Conservation (phyloP, 345 rosid species). For the Eucalyptus globulus region DNA sequence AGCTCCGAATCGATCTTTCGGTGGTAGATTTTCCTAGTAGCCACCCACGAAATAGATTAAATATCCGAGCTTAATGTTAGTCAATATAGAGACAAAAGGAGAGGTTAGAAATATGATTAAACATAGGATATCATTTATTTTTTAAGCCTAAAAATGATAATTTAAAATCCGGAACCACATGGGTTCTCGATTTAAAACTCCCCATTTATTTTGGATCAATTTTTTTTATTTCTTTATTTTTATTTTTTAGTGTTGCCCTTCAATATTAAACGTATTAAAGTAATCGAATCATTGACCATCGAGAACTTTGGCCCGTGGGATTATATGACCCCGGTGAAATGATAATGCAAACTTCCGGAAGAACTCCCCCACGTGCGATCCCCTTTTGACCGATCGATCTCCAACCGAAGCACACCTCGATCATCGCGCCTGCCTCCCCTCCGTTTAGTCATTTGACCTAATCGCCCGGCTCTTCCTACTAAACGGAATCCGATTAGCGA, state of each 20-base stretch:
- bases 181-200: neutral
- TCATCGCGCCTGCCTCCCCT: neutral
- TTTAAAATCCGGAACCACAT: neutral
- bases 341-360: neutral
- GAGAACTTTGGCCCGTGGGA: conserved; percentile 9
- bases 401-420: neutral
- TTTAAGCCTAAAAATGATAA: neutral
- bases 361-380: conserved; percentile 24
- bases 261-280: neutral
- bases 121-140: neutral
- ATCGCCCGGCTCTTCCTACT: neutral
- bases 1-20: rapidly evolving
- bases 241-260: neutral
- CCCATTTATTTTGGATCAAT: neutral
- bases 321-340: conserved; percentile 1
- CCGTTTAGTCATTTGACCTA: neutral
- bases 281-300: neutral
- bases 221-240: neutral
- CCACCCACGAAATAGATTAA: neutral
- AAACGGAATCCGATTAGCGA: neutral
- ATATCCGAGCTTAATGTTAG: neutral
- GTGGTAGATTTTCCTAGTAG: neutral
- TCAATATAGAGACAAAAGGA: neutral
- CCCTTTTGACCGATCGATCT: neutral
- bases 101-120: neutral